Evolutionary conservation across 192 early-diverging fungal species (phyloP).

Genomic region (Linnemannia elongata): DNA sequence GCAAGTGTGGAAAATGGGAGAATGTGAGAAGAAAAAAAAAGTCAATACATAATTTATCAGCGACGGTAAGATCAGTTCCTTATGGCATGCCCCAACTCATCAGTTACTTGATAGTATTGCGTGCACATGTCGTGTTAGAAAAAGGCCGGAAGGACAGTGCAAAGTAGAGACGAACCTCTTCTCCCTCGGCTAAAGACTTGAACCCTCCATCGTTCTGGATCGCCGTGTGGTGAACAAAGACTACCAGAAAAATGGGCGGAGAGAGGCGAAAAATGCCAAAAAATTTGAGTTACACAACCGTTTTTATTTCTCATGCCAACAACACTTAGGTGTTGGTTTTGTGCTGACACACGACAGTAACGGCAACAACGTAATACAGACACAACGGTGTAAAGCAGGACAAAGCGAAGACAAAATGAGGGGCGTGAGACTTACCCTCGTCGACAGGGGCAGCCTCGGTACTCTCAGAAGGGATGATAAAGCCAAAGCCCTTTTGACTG

Average conservation of each 20-base stretch:
- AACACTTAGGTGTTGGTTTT: background rate
- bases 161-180: background rate
- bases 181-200: constrained; percentile 79
- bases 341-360: background rate
- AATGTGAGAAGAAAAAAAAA: constrained; percentile 8
- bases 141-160: constrained; percentile 21
- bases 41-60: background rate
- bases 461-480: constrained; percentile 81
- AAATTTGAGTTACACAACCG: constrained; percentile 1
- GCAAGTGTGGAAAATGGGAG: too few species aligned
- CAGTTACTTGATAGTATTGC: background rate
- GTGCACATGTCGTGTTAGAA: background rate
- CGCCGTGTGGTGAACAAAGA: constrained; percentile 86
- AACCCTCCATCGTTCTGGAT: constrained; percentile 84
- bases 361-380: background rate
- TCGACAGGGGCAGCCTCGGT: constrained; percentile 68
- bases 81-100: background rate
- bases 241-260: constrained; percentile 42
- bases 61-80: background rate
- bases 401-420: background rate
- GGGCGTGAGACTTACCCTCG: constrained; percentile 73
- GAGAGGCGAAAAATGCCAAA: constrained; percentile 9
- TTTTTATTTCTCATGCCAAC: background rate
- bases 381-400: background rate
- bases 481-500: constrained; percentile 89